Base-by-base conservation (phyloP, 306 rosid species). In the Quercus engelmannii region DNA sequence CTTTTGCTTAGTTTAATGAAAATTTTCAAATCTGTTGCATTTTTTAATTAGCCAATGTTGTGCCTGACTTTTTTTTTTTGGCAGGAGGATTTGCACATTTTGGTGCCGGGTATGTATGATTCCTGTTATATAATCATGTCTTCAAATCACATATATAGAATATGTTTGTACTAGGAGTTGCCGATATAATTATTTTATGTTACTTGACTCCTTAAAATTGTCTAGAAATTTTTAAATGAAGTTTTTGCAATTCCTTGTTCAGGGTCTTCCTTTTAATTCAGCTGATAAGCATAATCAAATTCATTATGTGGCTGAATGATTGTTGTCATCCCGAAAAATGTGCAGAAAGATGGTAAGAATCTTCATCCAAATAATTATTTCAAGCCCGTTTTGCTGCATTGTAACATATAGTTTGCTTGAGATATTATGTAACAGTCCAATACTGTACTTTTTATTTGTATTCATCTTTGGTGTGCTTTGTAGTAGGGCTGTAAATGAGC, bases 191-290 rank as follows among this genome's bases (percentile, higher is more conserved):
- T 18, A 35, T 68, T 33, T 19, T 62, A 56, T 80, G 28, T 26
- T 68, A 26, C 61, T 35, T 56, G 55, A 33, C 55, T 26, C 23
- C 33, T 21, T 74, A 17, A 28, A 69, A 54, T 54, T 82, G 35
- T 28, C 69, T 4, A 33, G 8, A 73, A 68, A 56, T 70, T 71
- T 46, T 67, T 83, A 71, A 65, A 76, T 49, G 5, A 65, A 11
- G 51, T 76, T 68, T 59, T 41, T 76, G 19, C 67, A 64, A 73
- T 41, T 41, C 30, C 3, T 18, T 58, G 88, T 85, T 87, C 94
- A 96, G 99, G 90, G 97, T 96, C 71, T 96, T 96, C 85, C 99
- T 96, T 76, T 81, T 96, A 67, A 91, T 96, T 86, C 99, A 96
- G 84, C 87, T 96, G 38, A 86, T 93, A 79, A 96, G 99, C 87